Conservation (phyloP, 768 basidiomycete genomes). For the Inosperma sp. region DNA sequence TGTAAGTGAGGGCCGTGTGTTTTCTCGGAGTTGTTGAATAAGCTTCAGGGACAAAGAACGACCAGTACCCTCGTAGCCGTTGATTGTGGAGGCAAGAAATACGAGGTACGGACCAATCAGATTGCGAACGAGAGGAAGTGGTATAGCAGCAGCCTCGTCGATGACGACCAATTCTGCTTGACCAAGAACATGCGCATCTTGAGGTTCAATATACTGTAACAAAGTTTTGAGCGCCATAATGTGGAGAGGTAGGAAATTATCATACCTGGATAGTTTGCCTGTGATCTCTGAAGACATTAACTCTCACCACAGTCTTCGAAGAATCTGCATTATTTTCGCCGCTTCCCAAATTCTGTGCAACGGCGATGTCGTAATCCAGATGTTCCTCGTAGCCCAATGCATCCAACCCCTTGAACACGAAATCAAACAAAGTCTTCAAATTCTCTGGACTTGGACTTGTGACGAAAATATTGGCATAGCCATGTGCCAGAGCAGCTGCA, state of each 20-base stretch:
- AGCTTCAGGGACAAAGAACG: slow-evolving; percentile 97
- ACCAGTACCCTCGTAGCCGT: slow-evolving; percentile 99
- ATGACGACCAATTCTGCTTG: slow-evolving; percentile 98
- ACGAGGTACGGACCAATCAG: slow-evolving; percentile 96
- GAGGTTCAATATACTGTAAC: slow-evolving; percentile 92
- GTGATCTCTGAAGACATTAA: slow-evolving; percentile 90
- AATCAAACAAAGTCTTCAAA: slow-evolving; percentile 95
- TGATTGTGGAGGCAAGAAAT: slow-evolving; percentile 99
- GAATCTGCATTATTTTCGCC: slow-evolving; percentile 49
- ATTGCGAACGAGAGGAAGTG: slow-evolving; percentile 90
- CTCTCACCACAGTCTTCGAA: slow-evolving; percentile 91
- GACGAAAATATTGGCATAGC: slow-evolving; percentile 97
- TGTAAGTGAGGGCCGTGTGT: slow-evolving; percentile 71
- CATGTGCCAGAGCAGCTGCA: slow-evolving; percentile 86
- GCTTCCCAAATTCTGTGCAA: slow-evolving; percentile 76
- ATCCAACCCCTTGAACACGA: slow-evolving; percentile 96
- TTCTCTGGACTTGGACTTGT: slow-evolving; percentile 98
- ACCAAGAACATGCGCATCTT: slow-evolving; percentile 95
- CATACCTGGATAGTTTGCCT: slow-evolving; percentile 93
- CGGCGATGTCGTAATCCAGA: slow-evolving; percentile 93
- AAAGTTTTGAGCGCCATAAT: not conserved
- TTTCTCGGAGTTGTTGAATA: slow-evolving; percentile 93
- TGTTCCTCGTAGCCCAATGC: slow-evolving; percentile 95
- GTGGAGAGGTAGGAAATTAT: slow-evolving; percentile 9
- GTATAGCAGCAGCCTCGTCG: slow-evolving; percentile 98